Conservation (phyloP, 2,329 filamentous ascomycete genomes). For the Eutypella sp. region DNA sequence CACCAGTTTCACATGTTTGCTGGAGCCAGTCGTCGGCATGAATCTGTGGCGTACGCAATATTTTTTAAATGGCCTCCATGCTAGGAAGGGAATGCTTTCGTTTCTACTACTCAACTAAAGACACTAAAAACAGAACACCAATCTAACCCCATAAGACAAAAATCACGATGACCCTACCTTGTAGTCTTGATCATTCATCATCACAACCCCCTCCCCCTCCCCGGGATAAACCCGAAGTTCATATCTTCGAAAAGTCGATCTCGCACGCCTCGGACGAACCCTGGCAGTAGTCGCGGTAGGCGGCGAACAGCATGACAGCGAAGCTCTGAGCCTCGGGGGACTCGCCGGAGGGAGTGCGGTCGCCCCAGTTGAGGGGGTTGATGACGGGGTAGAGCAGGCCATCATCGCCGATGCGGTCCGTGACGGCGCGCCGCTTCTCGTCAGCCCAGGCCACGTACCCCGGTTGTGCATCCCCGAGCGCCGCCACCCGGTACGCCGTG, state of each 20-base stretch:
- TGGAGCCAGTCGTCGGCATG: too few species aligned
- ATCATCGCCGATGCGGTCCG: conserved; percentile 27
- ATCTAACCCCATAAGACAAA: too few species aligned
- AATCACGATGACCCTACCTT: too few species aligned
- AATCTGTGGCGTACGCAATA: too few species aligned
- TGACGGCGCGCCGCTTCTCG: conserved; percentile 31
- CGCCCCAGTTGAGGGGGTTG: conserved; percentile 33
- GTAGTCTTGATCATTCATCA: too few species aligned
- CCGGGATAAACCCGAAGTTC: too few species aligned
- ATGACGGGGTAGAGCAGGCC: conserved; percentile 36
- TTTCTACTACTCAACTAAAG: too few species aligned
- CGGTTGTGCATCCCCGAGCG: conserved; percentile 14
- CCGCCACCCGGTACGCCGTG: conserved; percentile 39
- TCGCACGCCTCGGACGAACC: not conserved
- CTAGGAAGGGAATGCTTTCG: too few species aligned
- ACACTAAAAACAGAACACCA: too few species aligned
- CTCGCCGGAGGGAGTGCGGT: conserved; percentile 25
- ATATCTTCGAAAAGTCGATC: not conserved
- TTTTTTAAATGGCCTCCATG: too few species aligned
- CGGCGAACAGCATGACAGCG: conserved; percentile 35
- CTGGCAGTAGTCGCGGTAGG: conserved; percentile 32
- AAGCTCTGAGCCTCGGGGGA: conserved; percentile 40
- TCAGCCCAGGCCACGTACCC: conserved; percentile 38
- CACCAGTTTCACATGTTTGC: too few species aligned
- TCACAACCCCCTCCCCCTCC: too few species aligned